Conservation (phyloP, 441 rosid species). For the Populus hybrid region DNA sequence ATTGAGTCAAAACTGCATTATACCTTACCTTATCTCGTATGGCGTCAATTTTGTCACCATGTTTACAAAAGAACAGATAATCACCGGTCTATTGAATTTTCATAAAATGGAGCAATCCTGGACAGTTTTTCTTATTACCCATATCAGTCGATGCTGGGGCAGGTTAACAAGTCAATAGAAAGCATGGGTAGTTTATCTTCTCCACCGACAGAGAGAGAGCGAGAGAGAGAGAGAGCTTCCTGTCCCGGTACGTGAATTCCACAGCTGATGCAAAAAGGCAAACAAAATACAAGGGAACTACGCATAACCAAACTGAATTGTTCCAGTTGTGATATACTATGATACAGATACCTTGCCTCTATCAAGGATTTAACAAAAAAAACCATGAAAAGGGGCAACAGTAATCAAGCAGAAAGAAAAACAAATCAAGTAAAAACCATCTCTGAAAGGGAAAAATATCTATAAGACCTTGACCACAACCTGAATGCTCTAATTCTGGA, state of each 20-base stretch:
- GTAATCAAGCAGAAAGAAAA: not conserved
- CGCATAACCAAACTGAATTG: not conserved
- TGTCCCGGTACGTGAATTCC: not conserved
- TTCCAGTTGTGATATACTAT: not conserved
- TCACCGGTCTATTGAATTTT: not conserved
- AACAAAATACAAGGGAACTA: not conserved
- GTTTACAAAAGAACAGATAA: not conserved
- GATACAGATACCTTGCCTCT: not conserved
- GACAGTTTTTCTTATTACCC: not conserved
- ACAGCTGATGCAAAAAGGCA: not conserved
- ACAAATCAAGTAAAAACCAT: not conserved
- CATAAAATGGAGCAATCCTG: not conserved
- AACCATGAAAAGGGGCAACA: not conserved
- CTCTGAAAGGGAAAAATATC: conserved; percentile 13
- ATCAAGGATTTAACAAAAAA: not conserved
- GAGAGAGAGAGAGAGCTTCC: not conserved
- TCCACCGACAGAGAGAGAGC: not conserved
- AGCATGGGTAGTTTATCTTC: not conserved
- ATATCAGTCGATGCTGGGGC: not conserved
- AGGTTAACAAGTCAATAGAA: not conserved
- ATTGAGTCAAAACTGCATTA: not conserved
- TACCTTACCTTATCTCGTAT: too few relatives aligned
- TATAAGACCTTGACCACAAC: conserved; percentile 20
- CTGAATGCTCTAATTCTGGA: conserved; percentile 13
- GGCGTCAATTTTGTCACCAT: not conserved